These are phyloP conservation scores for Noccaea bulbosa DNA, from an alignment of 345 rosid genomes.

Conservation along the genomic window DNA sequence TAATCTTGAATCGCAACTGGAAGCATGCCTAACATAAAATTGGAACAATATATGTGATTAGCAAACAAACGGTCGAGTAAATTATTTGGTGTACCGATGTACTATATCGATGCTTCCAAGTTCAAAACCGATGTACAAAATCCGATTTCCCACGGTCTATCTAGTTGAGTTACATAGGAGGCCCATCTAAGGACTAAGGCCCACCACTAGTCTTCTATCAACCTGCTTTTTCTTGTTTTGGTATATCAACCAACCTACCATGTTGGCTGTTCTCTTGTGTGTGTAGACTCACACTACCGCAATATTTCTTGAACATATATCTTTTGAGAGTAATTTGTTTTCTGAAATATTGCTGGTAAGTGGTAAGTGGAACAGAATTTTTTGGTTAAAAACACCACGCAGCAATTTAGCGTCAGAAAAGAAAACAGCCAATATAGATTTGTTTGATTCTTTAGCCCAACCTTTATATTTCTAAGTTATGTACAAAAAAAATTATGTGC, in stretches of 20 bases:
- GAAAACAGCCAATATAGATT: background rate
- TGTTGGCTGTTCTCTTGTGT: slow-evolving; percentile 27
- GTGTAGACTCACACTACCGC: slow-evolving; percentile 2
- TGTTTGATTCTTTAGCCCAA: slow-evolving; percentile 2
- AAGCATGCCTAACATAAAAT: background rate
- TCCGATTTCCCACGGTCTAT: background rate
- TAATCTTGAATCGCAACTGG: background rate
- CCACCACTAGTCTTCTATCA: slow-evolving; percentile 31
- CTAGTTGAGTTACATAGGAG: background rate
- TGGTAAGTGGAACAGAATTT: too few relatives aligned
- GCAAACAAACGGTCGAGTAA: background rate
- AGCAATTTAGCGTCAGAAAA: background rate
- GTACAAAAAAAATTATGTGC: background rate
- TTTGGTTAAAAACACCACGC: background rate
- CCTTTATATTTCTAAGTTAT: background rate
- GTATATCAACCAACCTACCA: slow-evolving; percentile 30
- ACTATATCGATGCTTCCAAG: background rate
- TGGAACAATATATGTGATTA: too few relatives aligned
- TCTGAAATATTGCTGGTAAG: background rate
- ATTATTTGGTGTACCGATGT: background rate
- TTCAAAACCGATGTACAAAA: background rate
- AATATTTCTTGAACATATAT: slow-evolving; percentile 9
- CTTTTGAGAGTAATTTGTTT: background rate
- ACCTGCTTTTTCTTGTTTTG: slow-evolving; percentile 28
- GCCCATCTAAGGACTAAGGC: slow-evolving; percentile 38